Percentiles rank a stretch among this genome's conserved stretches.
phyloP scores from a whole-genome alignment of 805 yeast species.

The Yarrowia sp. region DNA sequence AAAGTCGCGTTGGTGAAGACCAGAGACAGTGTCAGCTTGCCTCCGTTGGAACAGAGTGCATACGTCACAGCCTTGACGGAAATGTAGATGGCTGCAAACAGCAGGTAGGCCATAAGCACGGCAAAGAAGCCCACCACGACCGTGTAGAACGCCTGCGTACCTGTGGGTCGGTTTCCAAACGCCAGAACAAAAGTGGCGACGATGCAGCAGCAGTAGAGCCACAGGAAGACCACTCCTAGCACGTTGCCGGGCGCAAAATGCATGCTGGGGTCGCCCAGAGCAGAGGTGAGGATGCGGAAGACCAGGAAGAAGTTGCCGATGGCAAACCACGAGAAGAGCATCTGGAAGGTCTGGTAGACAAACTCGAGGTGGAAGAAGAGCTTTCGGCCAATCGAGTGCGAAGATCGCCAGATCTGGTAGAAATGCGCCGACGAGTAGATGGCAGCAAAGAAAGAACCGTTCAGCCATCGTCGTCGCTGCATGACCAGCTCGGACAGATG shows the following conservation, averaged over 20 bases:
- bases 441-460: slow-evolving; percentile 95
- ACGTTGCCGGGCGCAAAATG: slow-evolving; percentile 71
- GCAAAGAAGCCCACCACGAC: slow-evolving; percentile 80
- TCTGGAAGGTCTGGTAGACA: slow-evolving; percentile 67
- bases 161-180: slow-evolving; percentile 91
- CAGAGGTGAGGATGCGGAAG: slow-evolving; percentile 79
- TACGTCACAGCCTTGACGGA: slow-evolving; percentile 68
- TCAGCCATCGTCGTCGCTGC: slow-evolving; percentile 95
- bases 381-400: slow-evolving; percentile 65
- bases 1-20: slow-evolving; percentile 68
- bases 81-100: slow-evolving; percentile 81
- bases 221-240: slow-evolving; percentile 72
- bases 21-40: slow-evolving; percentile 43
- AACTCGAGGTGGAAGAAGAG: slow-evolving; percentile 73
- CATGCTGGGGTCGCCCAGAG: slow-evolving; percentile 63
- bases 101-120: slow-evolving; percentile 80
- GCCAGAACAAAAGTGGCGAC: slow-evolving; percentile 85
- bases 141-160: slow-evolving; percentile 75
- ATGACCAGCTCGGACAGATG: slow-evolving; percentile 78
- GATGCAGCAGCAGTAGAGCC: slow-evolving; percentile 80
- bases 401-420: slow-evolving; percentile 71
- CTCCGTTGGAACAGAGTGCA: slow-evolving; percentile 47
- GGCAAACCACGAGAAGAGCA: slow-evolving; percentile 89
- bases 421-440: slow-evolving; percentile 80
- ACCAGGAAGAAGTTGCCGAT: slow-evolving; percentile 86